Evolutionary conservation across 2,329 filamentous ascomycete species (phyloP).

Genomic region (Fusarium domesticum): DNA sequence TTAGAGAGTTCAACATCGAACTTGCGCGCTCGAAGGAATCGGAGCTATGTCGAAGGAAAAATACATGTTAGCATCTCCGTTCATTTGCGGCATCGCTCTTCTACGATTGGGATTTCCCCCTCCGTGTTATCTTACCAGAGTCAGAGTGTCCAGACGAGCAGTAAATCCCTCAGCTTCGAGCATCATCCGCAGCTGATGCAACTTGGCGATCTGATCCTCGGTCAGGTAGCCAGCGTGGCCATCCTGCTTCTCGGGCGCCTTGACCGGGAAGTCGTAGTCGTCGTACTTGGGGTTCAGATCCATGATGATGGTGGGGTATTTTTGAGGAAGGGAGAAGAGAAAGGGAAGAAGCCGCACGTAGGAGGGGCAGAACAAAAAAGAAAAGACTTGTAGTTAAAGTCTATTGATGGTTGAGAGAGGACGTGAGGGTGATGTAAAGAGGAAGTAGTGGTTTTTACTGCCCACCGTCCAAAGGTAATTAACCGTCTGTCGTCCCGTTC

Average conservation of each 20-base stretch:
- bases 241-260: constrained; percentile 62
- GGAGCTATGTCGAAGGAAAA: constrained; percentile 53
- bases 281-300: constrained; percentile 85
- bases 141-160: constrained; percentile 86
- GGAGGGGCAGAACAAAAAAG: constrained; percentile 5
- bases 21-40: constrained; percentile 91
- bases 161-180: constrained; percentile 81
- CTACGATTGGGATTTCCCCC: constrained; percentile 5
- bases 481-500: constrained; percentile 26
- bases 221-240: constrained; percentile 90
- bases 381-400: not conserved
- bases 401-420: constrained; percentile 8
- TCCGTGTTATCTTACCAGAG: constrained; percentile 59
- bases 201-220: constrained; percentile 81
- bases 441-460: constrained; percentile 16
- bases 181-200: constrained; percentile 78
- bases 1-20: constrained; percentile 83
- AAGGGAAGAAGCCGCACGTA: constrained; percentile 9
- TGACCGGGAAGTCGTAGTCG: constrained; percentile 88
- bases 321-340: constrained; percentile 4
- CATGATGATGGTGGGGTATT: constrained; percentile 40
- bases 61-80: constrained; percentile 13
- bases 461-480: constrained; percentile 29
- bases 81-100: constrained; percentile 5
- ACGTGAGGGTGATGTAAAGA: constrained; percentile 19